A percentile compares a stretch with the other conserved stretches of the same genome.
Conservation (phyloP, 176 grass and related monocot species). For the Carex myosuroides region DNA sequence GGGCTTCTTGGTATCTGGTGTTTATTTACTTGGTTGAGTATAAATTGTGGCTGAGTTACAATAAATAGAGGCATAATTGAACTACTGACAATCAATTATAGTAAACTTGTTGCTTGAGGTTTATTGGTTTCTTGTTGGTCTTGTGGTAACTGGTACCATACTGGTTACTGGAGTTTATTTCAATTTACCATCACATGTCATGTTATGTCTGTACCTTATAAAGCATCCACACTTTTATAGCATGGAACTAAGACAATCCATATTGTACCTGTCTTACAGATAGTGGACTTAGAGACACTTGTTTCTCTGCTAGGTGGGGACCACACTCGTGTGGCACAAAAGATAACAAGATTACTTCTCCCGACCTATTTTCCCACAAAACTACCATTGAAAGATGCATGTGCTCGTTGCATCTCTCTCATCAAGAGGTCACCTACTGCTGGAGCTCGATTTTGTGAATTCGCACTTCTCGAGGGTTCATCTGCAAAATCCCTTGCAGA, state of each 20-base stretch:
- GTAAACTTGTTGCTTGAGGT: background rate
- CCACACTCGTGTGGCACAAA: conserved; percentile 71
- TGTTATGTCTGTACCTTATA: background rate
- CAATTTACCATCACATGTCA: background rate
- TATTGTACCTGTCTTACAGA: conserved; percentile 36
- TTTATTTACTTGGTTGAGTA: background rate
- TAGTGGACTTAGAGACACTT: conserved; percentile 56
- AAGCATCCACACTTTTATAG: background rate
- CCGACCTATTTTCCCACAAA: conserved; percentile 92
- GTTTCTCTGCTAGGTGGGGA: conserved; percentile 75
- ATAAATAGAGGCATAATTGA: background rate
- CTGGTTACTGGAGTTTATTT: background rate
- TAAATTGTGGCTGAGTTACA: background rate
- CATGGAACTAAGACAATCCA: background rate
- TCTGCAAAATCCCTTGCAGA: conserved; percentile 51
- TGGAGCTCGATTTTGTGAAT: conserved; percentile 93
- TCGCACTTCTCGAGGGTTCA: conserved; percentile 72
- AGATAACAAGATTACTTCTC: conserved; percentile 82
- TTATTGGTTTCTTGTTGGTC: background rate
- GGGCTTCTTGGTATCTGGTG: background rate
- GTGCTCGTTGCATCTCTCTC: conserved; percentile 58
- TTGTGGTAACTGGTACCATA: background rate
- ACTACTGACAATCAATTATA: background rate
- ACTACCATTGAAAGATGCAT: conserved; percentile 54
- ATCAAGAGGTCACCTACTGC: conserved; percentile 72